Base-by-base conservation (phyloP, 108 stramenopile species). In the Nitzschia palea region DNA sequence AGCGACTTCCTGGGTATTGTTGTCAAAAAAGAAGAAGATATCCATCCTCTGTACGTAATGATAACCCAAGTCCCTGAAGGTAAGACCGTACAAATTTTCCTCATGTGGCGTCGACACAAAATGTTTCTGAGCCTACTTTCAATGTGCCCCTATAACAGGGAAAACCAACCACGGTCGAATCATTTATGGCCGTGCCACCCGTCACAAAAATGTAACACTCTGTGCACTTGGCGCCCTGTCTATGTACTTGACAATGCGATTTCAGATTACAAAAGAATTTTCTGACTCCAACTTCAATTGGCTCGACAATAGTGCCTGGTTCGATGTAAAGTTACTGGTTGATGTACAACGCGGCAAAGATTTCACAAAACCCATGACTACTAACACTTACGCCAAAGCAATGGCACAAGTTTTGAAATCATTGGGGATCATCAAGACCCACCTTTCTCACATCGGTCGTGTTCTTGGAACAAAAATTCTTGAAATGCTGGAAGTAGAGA, bases 151-250 rank as follows among this genome's bases (percentile, higher is more conserved):
- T 40, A 10, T 10, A 30, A 30, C 8, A 31, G 34, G 58, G n/a
- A 63, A 63, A 23, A 60, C 58, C 8, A 60, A 42, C 30, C 8
- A 40, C n/a, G 58, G 58, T 9, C 34, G 36, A 9, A 40, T 60
- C n/a, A 14, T 60, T 3, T 63, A 63, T 32, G 62, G 62, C 3
- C 62, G 44, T 5, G 43, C 62, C 29, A 47, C 44, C 18, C 43
- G 62, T 27, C 62, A 63, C 62, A 44, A 30, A 17, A 34, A 63
- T 47, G 62, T 63, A 10, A 4, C 3, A 14, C 27, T 63, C 2
- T 63, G 62, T 20, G n/a, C 31, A 18, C n/a, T 63, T 27, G 62
- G 62, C 4, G 62, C 44, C 10, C 20, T 63, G 5, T 18, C 58
- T 3, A 15, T 60, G 8, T 63, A 47, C 62, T 47, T 63, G 44